Conservation (phyloP, 176 grass and related monocot genomes). For the Cenchrus americanus region DNA sequence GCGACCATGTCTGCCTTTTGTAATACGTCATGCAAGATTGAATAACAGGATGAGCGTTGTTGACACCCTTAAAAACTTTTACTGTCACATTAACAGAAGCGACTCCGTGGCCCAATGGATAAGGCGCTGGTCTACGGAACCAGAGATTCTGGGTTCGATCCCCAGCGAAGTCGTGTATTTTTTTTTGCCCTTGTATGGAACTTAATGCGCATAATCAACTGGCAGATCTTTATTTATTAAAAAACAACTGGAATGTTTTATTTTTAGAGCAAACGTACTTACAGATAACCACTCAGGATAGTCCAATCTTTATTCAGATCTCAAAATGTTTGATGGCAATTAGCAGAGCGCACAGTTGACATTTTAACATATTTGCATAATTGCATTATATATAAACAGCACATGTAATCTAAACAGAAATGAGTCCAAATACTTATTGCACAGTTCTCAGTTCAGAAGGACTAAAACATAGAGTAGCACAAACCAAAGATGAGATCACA, state of each 20-base stretch:
- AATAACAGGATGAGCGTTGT: too few relatives aligned
- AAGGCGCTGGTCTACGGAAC: constrained; percentile 98
- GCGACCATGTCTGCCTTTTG: too few relatives aligned
- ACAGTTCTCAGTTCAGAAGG: constrained; percentile 10
- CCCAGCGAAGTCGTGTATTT: constrained; percentile 67
- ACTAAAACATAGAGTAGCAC: constrained; percentile 40
- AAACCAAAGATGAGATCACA: constrained; percentile 27
- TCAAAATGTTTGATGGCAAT: not conserved
- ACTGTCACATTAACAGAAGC: too few relatives aligned
- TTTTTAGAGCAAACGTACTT: not conserved
- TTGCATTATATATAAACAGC: not conserved
- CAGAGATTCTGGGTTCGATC: constrained; percentile 99
- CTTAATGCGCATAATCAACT: too few relatives aligned
- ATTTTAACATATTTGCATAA: not conserved
- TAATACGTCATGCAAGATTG: not conserved
- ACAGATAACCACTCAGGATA: not conserved
- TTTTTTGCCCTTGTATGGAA: too few relatives aligned
- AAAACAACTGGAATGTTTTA: not conserved
- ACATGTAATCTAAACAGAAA: not conserved
- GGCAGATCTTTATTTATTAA: too few relatives aligned
- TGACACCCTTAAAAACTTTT: too few relatives aligned
- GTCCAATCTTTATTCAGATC: not conserved
- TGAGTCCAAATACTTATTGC: constrained; percentile 31
- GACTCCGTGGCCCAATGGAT: constrained; percentile 98
- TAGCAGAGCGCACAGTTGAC: not conserved